These are phyloP conservation scores for Yamadazyma songkhlaensis DNA, from an alignment of 1,139 yeast genomes.

Conservation along the genomic window DNA sequence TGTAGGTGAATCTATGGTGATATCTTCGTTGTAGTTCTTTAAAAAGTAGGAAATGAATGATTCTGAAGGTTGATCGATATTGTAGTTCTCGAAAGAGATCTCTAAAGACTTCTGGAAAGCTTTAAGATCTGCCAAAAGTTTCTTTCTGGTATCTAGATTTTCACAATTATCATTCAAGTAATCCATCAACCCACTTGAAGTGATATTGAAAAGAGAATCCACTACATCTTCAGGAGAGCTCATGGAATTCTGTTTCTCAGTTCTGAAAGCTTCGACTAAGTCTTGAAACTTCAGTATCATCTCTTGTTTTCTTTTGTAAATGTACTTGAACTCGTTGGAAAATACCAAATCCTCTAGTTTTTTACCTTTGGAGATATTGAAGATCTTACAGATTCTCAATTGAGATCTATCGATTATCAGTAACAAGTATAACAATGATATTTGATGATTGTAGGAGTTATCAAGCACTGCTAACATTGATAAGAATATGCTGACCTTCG, in stretches of 20 bases:
- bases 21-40: conserved; percentile 46
- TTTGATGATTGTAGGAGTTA: conserved; percentile 29
- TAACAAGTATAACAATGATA: conserved; percentile 30
- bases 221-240: conserved; percentile 19
- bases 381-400: conserved; percentile 25
- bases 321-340: conserved; percentile 1
- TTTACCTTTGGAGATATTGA: conserved; percentile 17
- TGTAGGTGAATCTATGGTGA: conserved; percentile 23
- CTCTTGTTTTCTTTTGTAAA: conserved; percentile 8
- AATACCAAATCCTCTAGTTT: conserved; percentile 17
- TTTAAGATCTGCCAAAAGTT: conserved; percentile 18
- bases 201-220: conserved; percentile 19
- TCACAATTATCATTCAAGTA: conserved; percentile 19
- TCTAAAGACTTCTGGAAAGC: conserved; percentile 28
- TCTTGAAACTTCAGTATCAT: conserved; percentile 5
- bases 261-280: conserved; percentile 13
- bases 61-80: conserved; percentile 13
- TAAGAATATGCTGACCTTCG: conserved; percentile 47
- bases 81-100: conserved; percentile 18
- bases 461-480: conserved; percentile 46
- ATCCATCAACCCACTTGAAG: conserved; percentile 16
- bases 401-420: conserved; percentile 25
- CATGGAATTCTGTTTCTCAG: conserved; percentile 12
- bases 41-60: conserved; percentile 38
- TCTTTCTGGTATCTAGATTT: conserved; percentile 11